phyloP scores from a whole-genome alignment of 2,329 filamentous ascomycete species.

The Fusarium vanettenii region DNA sequence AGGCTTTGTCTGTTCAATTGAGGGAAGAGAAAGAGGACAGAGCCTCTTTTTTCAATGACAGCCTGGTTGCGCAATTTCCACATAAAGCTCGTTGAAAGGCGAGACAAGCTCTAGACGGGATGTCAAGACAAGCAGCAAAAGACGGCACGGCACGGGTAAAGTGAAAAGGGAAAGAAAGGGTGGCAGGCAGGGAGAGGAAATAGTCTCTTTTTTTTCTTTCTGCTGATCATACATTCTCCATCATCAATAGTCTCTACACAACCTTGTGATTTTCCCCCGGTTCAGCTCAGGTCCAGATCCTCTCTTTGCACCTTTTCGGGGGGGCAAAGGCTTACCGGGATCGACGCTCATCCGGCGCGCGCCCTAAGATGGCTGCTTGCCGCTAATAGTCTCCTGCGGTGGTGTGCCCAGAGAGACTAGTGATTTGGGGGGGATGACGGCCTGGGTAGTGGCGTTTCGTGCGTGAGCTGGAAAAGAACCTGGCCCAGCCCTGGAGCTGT shows the following conservation, averaged over 20 bases:
- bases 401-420: constrained; percentile 4
- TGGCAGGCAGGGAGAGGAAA: neutral
- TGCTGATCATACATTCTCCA: neutral
- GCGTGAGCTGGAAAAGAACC: constrained; percentile 22
- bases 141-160: neutral
- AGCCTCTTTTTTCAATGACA: neutral
- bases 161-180: neutral
- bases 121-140: neutral
- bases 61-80: neutral
- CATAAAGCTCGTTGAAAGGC: neutral
- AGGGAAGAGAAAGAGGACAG: neutral
- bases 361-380: constrained; percentile 14
- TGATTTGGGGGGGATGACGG: constrained; percentile 33
- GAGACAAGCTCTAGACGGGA: neutral
- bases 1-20: neutral
- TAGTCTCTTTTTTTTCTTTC: neutral
- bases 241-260: neutral
- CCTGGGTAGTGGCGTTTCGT: constrained; percentile 32
- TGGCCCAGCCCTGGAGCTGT: neutral
- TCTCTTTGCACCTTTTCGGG: neutral
- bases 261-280: neutral
- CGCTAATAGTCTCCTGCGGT: constrained; percentile 32
- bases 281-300: neutral
- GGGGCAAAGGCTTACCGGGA: neutral
- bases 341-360: neutral